Conservation (phyloP, 495 filamentous ascomycete species). For the Penicillium cinerascens region DNA sequence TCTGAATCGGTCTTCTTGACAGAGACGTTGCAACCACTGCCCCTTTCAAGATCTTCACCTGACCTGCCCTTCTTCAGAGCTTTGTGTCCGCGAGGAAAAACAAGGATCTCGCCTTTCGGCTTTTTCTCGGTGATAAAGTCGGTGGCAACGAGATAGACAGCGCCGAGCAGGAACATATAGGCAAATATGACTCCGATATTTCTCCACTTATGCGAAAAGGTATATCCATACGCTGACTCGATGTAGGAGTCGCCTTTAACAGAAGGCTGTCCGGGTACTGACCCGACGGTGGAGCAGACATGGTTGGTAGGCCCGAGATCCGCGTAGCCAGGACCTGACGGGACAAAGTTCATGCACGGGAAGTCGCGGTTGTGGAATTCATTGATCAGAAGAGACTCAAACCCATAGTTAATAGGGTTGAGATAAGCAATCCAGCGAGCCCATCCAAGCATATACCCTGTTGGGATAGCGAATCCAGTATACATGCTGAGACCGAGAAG, state of each 20-base stretch:
- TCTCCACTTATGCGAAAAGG: conserved; percentile 63
- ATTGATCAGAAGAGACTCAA: conserved; percentile 42
- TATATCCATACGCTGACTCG: conserved; percentile 57
- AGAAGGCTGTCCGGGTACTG: conserved; percentile 40
- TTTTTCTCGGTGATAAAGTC: conserved; percentile 30
- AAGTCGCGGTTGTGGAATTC: conserved; percentile 58
- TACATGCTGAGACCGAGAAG: conserved; percentile 51
- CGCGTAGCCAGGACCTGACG: conserved; percentile 19
- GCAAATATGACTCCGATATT: conserved; percentile 64
- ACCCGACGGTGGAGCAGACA: conserved; percentile 52
- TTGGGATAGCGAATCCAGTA: conserved; percentile 41
- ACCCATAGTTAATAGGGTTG: conserved; percentile 42
- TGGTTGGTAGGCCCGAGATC: neutral
- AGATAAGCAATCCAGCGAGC: conserved; percentile 44
- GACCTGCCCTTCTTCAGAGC: conserved; percentile 41
- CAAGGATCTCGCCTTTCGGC: conserved; percentile 32
- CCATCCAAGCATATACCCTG: conserved; percentile 46
- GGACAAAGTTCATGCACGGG: conserved; percentile 53
- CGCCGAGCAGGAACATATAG: conserved; percentile 55
- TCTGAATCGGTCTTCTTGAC: conserved; percentile 66
- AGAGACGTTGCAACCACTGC: conserved; percentile 4
- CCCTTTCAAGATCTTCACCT: conserved; percentile 40
- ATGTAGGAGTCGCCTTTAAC: conserved; percentile 63
- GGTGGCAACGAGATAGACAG: conserved; percentile 34
- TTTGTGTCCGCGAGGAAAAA: conserved; percentile 39